Evolutionary conservation across 768 basidiomycete genomes (phyloP).

Genomic region (Phlegmacium glaucopus): DNA sequence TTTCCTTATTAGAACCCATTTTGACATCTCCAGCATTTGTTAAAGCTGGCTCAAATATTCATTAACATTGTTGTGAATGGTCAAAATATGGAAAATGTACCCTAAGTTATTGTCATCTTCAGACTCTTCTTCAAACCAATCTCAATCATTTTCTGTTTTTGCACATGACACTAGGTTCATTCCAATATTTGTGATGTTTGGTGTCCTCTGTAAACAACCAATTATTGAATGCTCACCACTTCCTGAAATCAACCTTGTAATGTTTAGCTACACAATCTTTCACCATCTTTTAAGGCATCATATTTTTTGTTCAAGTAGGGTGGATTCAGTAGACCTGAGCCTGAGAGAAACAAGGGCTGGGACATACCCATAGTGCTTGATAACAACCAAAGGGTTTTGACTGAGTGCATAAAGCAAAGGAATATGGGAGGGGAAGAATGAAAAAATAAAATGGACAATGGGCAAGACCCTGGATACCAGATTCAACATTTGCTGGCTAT

Average conservation of each 20-base stretch:
- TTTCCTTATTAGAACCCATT: constrained; percentile 22
- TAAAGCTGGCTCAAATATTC: neutral
- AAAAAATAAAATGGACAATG: too few species aligned
- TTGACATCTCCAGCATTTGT: constrained; percentile 9
- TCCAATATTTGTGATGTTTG: constrained; percentile 22
- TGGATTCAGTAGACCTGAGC: neutral
- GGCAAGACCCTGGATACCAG: too few species aligned
- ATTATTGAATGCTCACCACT: constrained; percentile 43
- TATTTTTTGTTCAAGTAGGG: constrained; percentile 32
- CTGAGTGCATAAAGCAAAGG: too few species aligned
- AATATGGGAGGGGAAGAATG: too few species aligned
- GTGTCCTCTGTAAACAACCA: constrained; percentile 39
- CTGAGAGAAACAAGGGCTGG: too few species aligned
- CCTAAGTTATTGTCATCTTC: neutral
- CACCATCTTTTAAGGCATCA: constrained; percentile 39
- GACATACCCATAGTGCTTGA: too few species aligned
- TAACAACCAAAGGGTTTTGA: too few species aligned
- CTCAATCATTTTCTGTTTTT: constrained; percentile 23
- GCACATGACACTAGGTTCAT: constrained; percentile 16
- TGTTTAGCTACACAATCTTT: constrained; percentile 43
- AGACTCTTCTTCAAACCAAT: constrained; percentile 10
- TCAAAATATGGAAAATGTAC: neutral
- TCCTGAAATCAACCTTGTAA: constrained; percentile 51
- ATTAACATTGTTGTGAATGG: neutral
- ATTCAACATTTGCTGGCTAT: too few species aligned